Base-by-base conservation (phyloP, 305 asterid genomes). In the Striga hermonthica region DNA sequence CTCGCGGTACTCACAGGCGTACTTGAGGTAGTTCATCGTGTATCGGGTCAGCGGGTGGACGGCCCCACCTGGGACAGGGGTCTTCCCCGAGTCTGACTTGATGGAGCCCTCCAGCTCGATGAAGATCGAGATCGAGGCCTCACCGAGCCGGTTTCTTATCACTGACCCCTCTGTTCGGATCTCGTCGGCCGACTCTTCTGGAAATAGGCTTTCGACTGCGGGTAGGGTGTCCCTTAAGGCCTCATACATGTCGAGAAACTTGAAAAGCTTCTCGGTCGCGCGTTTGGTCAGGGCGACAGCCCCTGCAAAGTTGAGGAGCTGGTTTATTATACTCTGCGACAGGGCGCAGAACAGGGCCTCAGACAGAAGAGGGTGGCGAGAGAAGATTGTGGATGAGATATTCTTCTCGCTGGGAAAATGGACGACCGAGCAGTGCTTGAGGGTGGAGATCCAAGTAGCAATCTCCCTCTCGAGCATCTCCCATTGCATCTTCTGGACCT, bases 11-110 rank as follows among this genome's bases (percentile, higher is more conserved):
- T 22, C 90, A 73, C 95, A 89, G 1, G 94, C 92, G 0, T 95
- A 92, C 0, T 88, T 83, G 10, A 91, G 85, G 78, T 91, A 91
- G 66, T 91, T 91, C 96, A 87, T 83, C 40, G 83, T 94, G 5
- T 91, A 91, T 0, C 96, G 82, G 5, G 90, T 87, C 66, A 91
- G 81, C 0, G 96, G 98, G 68, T 91, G 98, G 34, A 89, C 72
- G 5, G 92, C 91, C 0, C 95, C 98, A 3, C 96, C 95, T 10
- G 95, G 95, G 14, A 91, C 90, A 0, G 89, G 75, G 10, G 84
- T 66, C 76, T 82, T 87, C 12, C 86, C 88, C 0, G 95, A 85
- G 54, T 89, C 98, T 6, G 89, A 73, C 9, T 90, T 83, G 57
- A 89, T 89, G 72, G 86, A 77, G 80, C 85, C 87, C 79, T 91